These are phyloP conservation scores for Kandelia obovata DNA, from an alignment of 345 rosid genomes.

Conservation along the genomic window DNA sequence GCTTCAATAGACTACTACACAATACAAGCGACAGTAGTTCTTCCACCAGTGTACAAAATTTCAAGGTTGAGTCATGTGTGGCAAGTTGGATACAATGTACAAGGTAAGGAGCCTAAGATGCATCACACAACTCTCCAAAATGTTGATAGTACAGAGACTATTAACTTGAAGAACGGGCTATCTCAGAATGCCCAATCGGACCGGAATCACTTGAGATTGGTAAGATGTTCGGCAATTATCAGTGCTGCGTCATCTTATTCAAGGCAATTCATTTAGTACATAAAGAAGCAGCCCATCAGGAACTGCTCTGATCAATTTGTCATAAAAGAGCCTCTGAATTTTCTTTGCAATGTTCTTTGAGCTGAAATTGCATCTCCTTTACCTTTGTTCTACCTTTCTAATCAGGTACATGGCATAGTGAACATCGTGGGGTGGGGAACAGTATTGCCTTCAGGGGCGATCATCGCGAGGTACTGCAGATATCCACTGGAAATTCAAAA, in stretches of 20 bases:
- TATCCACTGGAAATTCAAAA: conserved; percentile 16
- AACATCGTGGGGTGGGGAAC: conserved; percentile 57
- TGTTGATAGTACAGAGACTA: conserved; percentile 41
- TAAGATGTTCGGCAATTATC: conserved; percentile 7
- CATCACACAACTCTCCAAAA: conserved; percentile 36
- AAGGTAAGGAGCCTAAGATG: conserved; percentile 25
- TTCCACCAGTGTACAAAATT: conserved; percentile 32
- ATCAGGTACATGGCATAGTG: conserved; percentile 47
- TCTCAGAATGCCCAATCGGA: neutral
- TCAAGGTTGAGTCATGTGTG: conserved; percentile 43
- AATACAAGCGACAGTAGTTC: conserved; percentile 25
- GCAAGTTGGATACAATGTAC: conserved; percentile 41
- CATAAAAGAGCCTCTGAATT: neutral
- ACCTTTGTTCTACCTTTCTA: neutral
- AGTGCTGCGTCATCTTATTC: too few species aligned
- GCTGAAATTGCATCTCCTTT: neutral
- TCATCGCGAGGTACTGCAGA: conserved; percentile 42
- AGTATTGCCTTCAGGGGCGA: conserved; percentile 45
- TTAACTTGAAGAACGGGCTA: conserved; percentile 14
- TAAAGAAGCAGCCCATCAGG: too few species aligned
- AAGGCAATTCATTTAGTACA: too few species aligned
- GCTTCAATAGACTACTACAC: neutral
- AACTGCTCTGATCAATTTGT: too few species aligned
- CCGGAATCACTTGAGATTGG: conserved; percentile 26
- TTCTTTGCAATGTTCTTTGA: neutral